A percentile compares a stretch with the other conserved stretches of the same genome.
phyloP scores from a whole-genome alignment of 257 asterid species.

The Solanum piurae region DNA sequence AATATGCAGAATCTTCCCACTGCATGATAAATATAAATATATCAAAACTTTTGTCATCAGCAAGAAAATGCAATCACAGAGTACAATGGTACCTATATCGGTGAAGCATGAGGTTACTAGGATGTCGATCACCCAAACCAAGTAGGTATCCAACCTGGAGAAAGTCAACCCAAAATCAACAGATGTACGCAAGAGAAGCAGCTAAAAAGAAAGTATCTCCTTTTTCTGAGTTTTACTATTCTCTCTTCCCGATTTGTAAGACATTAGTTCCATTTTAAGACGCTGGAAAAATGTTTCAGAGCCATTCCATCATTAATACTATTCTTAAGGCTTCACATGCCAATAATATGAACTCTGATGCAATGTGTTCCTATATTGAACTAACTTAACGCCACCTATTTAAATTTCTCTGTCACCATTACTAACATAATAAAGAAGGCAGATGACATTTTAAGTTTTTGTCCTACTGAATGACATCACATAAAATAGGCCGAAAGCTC shows the following conservation, averaged over 20 bases:
- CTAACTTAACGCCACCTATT: not conserved
- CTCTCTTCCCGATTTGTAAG: not conserved
- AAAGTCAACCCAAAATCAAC: conserved; percentile 3
- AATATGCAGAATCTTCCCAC: conserved; percentile 97
- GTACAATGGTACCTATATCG: conserved; percentile 63
- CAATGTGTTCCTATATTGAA: not conserved
- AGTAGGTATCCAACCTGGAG: conserved; percentile 93
- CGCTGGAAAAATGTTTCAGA: not conserved
- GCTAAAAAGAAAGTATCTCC: not conserved
- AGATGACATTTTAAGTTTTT: not conserved
- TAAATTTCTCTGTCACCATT: not conserved
- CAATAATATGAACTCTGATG: not conserved
- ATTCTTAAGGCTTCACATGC: not conserved
- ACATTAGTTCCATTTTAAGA: not conserved
- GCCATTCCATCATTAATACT: not conserved
- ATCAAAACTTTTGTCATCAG: not conserved
- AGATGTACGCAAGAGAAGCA: not conserved
- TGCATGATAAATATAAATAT: conserved; percentile 18
- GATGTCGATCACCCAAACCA: conserved; percentile 99
- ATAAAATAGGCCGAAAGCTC: not conserved
- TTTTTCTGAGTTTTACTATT: not conserved
- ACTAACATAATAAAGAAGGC: not conserved
- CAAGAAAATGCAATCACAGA: not conserved
- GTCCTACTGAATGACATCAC: not conserved
- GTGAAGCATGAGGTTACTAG: conserved; percentile 97